A percentile compares a stretch with the other conserved stretches of the same genome.
Conservation (phyloP, 805 yeast species). For the Monosporozyma unispora region DNA sequence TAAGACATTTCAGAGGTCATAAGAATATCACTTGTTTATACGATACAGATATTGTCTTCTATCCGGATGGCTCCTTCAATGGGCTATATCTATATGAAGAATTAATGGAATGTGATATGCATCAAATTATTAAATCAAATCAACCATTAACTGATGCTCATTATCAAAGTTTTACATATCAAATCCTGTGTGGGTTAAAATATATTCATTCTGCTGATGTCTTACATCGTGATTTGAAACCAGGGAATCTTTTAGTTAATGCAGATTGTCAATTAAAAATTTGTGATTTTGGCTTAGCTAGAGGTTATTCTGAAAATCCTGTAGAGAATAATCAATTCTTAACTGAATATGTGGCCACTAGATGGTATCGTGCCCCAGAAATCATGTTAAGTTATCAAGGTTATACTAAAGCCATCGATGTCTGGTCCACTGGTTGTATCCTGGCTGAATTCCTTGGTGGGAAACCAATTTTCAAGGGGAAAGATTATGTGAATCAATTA, state of each 20-base stretch:
- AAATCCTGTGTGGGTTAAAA: conserved; percentile 80
- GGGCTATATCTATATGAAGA: conserved; percentile 93
- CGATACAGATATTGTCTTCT: conserved; percentile 77
- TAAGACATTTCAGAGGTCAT: conserved; percentile 92
- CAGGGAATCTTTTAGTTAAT: conserved; percentile 84
- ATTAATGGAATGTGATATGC: conserved; percentile 97
- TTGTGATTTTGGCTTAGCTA: conserved; percentile 93
- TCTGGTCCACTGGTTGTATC: conserved; percentile 98
- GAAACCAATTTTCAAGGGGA: conserved; percentile 85
- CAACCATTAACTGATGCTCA: conserved; percentile 93
- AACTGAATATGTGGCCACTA: conserved; percentile 95
- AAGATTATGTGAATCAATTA: conserved; percentile 91
- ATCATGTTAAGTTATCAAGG: conserved; percentile 91
- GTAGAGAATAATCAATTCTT: conserved; percentile 85
- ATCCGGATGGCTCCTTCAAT: conserved; percentile 65
- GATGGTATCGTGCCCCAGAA: conserved; percentile 99
- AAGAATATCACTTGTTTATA: conserved; percentile 92
- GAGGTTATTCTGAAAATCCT: conserved; percentile 78
- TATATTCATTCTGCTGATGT: conserved; percentile 90
- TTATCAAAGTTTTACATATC: conserved; percentile 87
- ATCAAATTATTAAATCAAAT: conserved; percentile 88
- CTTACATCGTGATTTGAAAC: conserved; percentile 88
- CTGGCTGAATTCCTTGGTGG: conserved; percentile 90
- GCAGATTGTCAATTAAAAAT: conserved; percentile 95
- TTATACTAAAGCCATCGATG: conserved; percentile 91